Conservation (phyloP, 1,284 basidiomycete species). For the Kalmanozyma brasiliensis region DNA sequence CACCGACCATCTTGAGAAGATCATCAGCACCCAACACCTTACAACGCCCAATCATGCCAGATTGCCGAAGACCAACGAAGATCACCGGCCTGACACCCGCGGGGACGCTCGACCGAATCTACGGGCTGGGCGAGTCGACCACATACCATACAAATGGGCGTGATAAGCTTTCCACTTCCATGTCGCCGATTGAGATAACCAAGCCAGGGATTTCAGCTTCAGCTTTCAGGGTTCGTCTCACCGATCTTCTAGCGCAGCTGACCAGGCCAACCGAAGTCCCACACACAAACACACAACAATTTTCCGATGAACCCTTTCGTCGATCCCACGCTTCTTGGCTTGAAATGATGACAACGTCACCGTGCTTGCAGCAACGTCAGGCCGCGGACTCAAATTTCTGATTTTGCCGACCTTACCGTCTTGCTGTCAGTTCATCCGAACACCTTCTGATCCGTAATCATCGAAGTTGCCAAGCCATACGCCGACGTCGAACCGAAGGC, state of each 20-base stretch:
- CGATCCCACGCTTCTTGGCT: conserved; percentile 4
- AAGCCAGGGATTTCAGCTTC: conserved; percentile 3
- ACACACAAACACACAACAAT: background rate
- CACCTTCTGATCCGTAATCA: background rate
- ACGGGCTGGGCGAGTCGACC: background rate
- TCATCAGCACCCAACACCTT: too few relatives aligned
- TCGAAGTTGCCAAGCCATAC: background rate
- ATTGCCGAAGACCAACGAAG: conserved; percentile 14
- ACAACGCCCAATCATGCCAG: background rate
- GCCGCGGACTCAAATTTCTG: too few relatives aligned
- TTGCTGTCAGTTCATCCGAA: conserved; percentile 6
- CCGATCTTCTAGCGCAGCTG: too few relatives aligned
- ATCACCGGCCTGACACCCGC: conserved; percentile 15
- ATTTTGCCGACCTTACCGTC: too few relatives aligned
- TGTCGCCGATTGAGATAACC: background rate
- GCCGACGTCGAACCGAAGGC: conserved; percentile 2
- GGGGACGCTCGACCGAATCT: conserved; percentile 2
- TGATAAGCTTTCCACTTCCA: too few relatives aligned
- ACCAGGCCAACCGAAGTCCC: too few relatives aligned
- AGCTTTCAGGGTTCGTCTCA: background rate
- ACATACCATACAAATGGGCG: background rate
- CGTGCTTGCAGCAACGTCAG: conserved; percentile 29
- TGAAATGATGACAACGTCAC: conserved; percentile 31
- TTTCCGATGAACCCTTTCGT: conserved; percentile 9
- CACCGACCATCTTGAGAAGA: conserved; percentile 5